Evolutionary conservation across 2,329 filamentous ascomycete genomes (phyloP), one percentile per base, ranked within the genome.

Genomic region (Neurospora sp.): DNA sequence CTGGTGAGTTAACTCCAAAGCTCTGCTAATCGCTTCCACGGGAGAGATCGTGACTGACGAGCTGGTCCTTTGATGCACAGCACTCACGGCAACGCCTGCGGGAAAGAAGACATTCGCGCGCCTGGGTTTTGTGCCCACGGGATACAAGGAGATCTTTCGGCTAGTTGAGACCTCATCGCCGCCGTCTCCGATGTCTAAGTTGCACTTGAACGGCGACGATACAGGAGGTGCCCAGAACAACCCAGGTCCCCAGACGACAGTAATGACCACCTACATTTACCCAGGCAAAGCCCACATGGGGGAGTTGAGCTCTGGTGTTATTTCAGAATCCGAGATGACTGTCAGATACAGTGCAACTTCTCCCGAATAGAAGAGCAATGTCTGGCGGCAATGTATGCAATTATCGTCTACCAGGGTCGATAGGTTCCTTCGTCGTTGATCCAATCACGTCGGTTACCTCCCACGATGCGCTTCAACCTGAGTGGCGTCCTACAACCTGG

Each of bases 21-120:
- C 13, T 15, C 19, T 52, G 42, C 23, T n/a, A 43, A 38, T 13
- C 17, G 33, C 1, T 33, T 6, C 5, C 33, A 1, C 1, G 33
- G 13, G 36, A 3, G 6, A 66, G 3, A 38, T 58, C 2, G 8
- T 43, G 11, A 38, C 67, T 66, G 38, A 68, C 39, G 40, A 28
- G 17, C 4, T 15, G 38, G n/a, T 13, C 2, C 58, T 0, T 17
- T 38, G 67, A 11, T 46, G 13, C 17, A 39, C 66, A 79, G 78
- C 78, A 8, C 74, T 79, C 38, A 78, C 77, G 6, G 78, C 78
- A 0, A 78, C 77, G 4, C 62, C 72, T 1, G 75, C 74, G 2
- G 78, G 77, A 4, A 73, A 72, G n/a, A 74, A 72, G 43, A 73
- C 73, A n/a, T 79, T 78, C 67, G 68, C 73, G 11, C 74, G 73